Evolutionary conservation across 352 stramenopile genomes (phyloP), one percentile per base, ranked within the genome.

Genomic region (Phytophthora pinifolia): DNA sequence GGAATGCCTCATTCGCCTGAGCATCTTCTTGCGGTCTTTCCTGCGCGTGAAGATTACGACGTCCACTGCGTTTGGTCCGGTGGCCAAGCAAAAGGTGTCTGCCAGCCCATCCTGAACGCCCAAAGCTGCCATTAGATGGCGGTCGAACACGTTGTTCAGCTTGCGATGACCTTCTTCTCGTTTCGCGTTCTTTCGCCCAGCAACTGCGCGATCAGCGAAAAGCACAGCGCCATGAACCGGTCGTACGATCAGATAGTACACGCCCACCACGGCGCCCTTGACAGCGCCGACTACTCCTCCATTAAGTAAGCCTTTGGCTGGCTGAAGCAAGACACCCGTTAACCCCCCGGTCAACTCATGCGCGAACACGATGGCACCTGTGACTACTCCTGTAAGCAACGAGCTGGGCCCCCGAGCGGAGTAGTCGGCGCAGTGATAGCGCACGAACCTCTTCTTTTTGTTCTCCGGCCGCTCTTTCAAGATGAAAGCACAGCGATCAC

Each of bases 341-440:
- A 85, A 49, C 5, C 49, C 73, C 27, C 66, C 64, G 3, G 62
- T 71, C 17, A 86, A 27, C 36, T 83, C 73, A 32, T 86, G 39
- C 3, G 59, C 48, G 22, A 64, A 55, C 14, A 58, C 33, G 13
- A 58, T 56, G 22, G 53, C 48, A 18, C 51, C 59, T 14, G 76
- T 67, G 8, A 64, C 49, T 1, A 72, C 72, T 38, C 74, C 72
- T 18, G 58, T 48, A 17, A 86, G 33, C 4, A 57, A 41, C 7
- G 74, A 87, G 15, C 65, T 54, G 0, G 79, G 76, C 0, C 79
- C 79, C 44, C 73, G 71, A 48, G 70, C 62, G 0, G 59, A 69
- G 32, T 81, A 82, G 25, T 77, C 66, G 18, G 77, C 69, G 31
- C 47, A 71, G 31, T 72, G 62, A 30, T 78, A 76, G 15, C 54